Conservation (phyloP, 306 rosid genomes). For the Dryas octopetala region DNA sequence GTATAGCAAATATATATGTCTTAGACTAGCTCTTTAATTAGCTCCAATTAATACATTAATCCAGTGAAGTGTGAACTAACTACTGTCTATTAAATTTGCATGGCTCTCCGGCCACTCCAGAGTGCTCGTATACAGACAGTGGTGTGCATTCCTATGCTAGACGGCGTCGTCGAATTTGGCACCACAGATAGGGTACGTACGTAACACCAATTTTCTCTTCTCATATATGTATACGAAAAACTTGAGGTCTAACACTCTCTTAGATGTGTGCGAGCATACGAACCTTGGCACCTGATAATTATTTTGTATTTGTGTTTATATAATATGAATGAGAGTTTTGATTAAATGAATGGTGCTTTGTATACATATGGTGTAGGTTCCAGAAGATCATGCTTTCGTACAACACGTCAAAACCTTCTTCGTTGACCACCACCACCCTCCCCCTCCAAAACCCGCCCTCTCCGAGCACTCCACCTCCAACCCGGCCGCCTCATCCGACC, state of each 20-base stretch:
- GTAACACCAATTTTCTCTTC: no score
- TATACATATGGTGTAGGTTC: conserved; percentile 38
- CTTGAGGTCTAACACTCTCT: no score
- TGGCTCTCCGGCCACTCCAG: conserved; percentile 32
- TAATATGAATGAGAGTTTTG: no score
- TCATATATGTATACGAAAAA: no score
- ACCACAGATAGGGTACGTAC: conserved; percentile 62
- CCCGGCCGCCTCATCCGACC: conserved; percentile 62
- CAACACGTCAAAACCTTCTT: conserved; percentile 76
- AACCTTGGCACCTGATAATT: no score
- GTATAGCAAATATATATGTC: no score
- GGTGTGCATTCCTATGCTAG: conserved; percentile 82
- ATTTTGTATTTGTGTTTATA: no score
- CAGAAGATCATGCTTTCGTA: conserved; percentile 63
- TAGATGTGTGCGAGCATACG: no score
- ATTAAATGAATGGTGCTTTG: no score
- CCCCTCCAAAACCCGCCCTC: conserved; percentile 72
- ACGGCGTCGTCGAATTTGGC: conserved; percentile 93
- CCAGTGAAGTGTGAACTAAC: background rate
- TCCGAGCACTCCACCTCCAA: conserved; percentile 92
- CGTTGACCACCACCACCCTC: conserved; percentile 41
- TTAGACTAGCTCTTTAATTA: no score
- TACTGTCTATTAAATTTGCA: background rate
- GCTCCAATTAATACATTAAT: no score
- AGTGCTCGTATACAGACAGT: conserved; percentile 95